These are phyloP conservation scores for Podila epigama DNA, from an alignment of 192 early-diverging fungal species.

Conservation along the genomic window DNA sequence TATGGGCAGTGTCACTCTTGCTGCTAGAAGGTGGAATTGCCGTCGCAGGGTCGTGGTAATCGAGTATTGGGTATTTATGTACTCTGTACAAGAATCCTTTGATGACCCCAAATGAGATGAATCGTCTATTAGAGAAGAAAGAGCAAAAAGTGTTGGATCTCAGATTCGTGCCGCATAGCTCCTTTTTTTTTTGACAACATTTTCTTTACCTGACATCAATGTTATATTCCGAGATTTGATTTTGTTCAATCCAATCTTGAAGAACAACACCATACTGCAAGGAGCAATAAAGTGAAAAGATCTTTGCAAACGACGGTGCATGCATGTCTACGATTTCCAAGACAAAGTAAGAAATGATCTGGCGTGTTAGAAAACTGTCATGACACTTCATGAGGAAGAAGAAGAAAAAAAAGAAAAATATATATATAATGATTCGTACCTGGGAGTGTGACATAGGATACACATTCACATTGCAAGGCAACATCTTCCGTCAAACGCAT, in stretches of 20 bases:
- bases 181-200: background rate
- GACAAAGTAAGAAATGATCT: background rate
- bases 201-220: conserved; percentile 81
- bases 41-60: conserved; percentile 14
- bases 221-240: conserved; percentile 66
- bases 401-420: background rate
- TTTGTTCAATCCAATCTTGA: conserved; percentile 86
- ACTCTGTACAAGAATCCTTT: conserved; percentile 86
- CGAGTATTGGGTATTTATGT: conserved; percentile 86
- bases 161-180: too few species aligned
- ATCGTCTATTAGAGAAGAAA: conserved; percentile 62
- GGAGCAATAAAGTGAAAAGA: conserved; percentile 82
- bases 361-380: background rate
- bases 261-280: conserved; percentile 82
- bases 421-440: conserved; percentile 12
- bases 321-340: conserved; percentile 36
- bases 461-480: conserved; percentile 79
- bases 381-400: background rate
- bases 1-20: background rate
- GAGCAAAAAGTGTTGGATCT: background rate
- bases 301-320: conserved; percentile 67
- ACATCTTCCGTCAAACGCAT: conserved; percentile 65
- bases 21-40: background rate
- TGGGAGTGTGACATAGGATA: conserved; percentile 71
- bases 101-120: conserved; percentile 91